Evolutionary conservation across 1,284 basidiomycete genomes (phyloP).

Genomic region (Papiliotrema terrestris): DNA sequence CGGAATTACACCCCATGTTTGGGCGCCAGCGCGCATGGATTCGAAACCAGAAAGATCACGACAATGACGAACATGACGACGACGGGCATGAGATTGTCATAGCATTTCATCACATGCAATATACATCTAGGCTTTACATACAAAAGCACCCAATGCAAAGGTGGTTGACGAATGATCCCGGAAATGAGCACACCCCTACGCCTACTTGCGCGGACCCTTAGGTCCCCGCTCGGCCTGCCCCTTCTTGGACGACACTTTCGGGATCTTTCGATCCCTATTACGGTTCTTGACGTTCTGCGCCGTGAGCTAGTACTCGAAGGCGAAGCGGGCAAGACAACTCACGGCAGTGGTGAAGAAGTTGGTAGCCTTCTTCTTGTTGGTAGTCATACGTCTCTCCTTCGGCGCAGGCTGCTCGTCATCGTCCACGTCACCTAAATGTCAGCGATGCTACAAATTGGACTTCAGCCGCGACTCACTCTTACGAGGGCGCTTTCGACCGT

Average conservation of each 20-base stretch:
- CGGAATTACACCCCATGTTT: background rate
- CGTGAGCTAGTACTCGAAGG: background rate
- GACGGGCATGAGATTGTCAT: too few relatives aligned
- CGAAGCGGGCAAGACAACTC: constrained; percentile 3
- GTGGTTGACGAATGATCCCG: too few relatives aligned
- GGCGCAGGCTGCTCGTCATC: constrained; percentile 28
- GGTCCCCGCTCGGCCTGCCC: constrained; percentile 8
- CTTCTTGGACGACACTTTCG: constrained; percentile 26
- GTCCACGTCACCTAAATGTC: constrained; percentile 16
- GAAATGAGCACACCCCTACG: too few relatives aligned
- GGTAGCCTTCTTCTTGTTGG: constrained; percentile 84
- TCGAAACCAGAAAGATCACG: background rate
- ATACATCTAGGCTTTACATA: background rate
- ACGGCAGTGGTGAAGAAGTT: constrained; percentile 80
- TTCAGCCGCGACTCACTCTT: constrained; percentile 5
- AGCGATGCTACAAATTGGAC: constrained; percentile 1
- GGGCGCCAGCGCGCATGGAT: background rate
- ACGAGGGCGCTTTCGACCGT: constrained; percentile 2
- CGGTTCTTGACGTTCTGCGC: constrained; percentile 79
- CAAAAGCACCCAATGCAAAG: background rate
- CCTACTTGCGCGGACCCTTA: constrained; percentile 2
- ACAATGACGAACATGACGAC: too few relatives aligned
- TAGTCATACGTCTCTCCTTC: constrained; percentile 79
- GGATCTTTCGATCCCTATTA: constrained; percentile 52
- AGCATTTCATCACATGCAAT: background rate